Conservation (phyloP, 2,329 filamentous ascomycete genomes). For the Emydomyces testavorans region DNA sequence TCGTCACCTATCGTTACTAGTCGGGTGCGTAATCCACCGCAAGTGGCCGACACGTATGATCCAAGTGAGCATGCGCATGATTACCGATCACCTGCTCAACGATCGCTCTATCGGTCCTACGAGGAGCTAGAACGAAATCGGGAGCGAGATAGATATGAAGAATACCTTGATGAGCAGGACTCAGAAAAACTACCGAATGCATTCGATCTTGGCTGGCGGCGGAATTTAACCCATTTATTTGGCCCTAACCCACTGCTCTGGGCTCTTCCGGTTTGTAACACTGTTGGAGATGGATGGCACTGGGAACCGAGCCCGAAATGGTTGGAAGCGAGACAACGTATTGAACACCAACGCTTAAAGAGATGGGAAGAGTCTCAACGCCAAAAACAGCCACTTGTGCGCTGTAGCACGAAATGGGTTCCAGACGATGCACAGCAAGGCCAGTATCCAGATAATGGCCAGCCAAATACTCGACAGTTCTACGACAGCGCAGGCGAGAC, state of each 20-base stretch:
- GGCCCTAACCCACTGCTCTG: constrained; percentile 62
- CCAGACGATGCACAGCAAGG: constrained; percentile 6
- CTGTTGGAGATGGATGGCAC: constrained; percentile 80
- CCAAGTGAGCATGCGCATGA: constrained; percentile 14
- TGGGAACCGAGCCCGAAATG: constrained; percentile 82
- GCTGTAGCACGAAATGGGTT: not conserved
- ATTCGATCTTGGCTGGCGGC: constrained; percentile 76
- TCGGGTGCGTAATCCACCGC: constrained; percentile 11
- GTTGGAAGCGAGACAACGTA: constrained; percentile 55
- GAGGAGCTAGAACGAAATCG: constrained; percentile 51
- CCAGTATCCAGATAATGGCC: not conserved
- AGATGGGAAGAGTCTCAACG: constrained; percentile 25
- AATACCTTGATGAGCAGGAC: constrained; percentile 83
- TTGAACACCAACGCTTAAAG: constrained; percentile 33
- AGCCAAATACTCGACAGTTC: not conserved
- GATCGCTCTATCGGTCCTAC: constrained; percentile 37
- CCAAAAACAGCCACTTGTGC: constrained; percentile 20
- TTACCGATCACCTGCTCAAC: constrained; percentile 36
- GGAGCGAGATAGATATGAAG: constrained; percentile 57
- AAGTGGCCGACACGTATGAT: constrained; percentile 12
- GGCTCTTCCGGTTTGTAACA: constrained; percentile 71
- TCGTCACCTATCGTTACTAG: constrained; percentile 28
- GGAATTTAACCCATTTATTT: constrained; percentile 72
- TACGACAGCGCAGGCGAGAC: constrained; percentile 3
- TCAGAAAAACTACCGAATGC: constrained; percentile 80